phyloP scores from a whole-genome alignment of 129 eudicot genomes.

The Centaurea solstitialis region DNA sequence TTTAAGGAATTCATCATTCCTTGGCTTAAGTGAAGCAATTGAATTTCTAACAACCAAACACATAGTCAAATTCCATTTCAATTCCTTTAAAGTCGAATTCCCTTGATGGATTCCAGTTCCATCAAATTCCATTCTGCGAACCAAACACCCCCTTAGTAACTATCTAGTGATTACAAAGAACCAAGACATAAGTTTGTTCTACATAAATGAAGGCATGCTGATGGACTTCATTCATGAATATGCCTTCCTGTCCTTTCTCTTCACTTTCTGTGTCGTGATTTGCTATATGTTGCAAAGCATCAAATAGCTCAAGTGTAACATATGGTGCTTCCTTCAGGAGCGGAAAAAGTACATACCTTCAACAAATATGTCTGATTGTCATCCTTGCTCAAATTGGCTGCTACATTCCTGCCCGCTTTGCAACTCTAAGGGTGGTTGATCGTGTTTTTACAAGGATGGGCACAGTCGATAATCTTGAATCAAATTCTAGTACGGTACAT shows the following conservation, averaged over 20 bases:
- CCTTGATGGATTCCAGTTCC: too few species aligned
- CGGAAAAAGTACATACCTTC: slow-evolving; percentile 98
- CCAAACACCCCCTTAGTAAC: too few species aligned
- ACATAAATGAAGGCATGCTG: neutral
- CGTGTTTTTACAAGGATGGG: slow-evolving; percentile 99
- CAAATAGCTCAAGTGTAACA: slow-evolving; percentile 10
- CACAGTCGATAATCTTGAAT: slow-evolving; percentile 86
- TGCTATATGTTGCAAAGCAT: slow-evolving; percentile 4
- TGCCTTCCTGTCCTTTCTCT: slow-evolving; percentile 4
- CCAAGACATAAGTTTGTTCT: slow-evolving; percentile 13
- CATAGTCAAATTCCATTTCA: too few species aligned
- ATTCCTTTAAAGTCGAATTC: too few species aligned
- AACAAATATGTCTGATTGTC: slow-evolving; percentile 86
- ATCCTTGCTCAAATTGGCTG: slow-evolving; percentile 99
- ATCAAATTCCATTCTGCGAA: too few species aligned
- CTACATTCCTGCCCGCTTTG: slow-evolving; percentile 95
- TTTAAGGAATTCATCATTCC: too few species aligned
- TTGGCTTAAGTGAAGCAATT: too few species aligned
- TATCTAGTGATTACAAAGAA: neutral
- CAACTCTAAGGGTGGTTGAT: slow-evolving; percentile 85
- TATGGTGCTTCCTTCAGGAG: slow-evolving; percentile 62
- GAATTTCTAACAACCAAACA: too few species aligned
- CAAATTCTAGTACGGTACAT: slow-evolving; percentile 96
- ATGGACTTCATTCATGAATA: neutral
- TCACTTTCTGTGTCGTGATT: neutral